These are phyloP conservation scores for Jacaranda copaia DNA, from an alignment of 257 asterid genomes.

Conservation along the genomic window DNA sequence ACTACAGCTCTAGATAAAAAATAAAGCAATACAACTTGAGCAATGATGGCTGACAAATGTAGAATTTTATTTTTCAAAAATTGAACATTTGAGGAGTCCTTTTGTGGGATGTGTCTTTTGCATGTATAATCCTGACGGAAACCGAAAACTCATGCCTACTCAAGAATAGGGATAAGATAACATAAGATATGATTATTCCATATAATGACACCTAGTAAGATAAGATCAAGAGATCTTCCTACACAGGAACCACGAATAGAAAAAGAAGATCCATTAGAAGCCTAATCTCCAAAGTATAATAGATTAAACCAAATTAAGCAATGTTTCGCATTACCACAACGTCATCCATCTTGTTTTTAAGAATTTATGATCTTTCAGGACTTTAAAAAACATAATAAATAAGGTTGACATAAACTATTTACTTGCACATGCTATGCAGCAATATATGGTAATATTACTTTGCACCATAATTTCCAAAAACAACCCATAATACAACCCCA, in stretches of 20 bases:
- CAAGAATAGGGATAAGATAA: slow-evolving; percentile 25
- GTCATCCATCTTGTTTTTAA: background rate
- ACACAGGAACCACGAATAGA: background rate
- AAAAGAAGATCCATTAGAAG: background rate
- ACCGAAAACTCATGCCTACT: slow-evolving; percentile 5
- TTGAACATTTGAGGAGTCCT: background rate
- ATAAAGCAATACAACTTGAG: slow-evolving; percentile 20
- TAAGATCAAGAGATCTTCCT: slow-evolving; percentile 21
- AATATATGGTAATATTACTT: slow-evolving; percentile 6
- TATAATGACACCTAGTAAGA: background rate
- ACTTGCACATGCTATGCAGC: background rate
- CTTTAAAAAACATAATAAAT: background rate
- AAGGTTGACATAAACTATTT: background rate
- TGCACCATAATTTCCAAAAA: background rate
- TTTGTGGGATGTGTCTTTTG: slow-evolving; percentile 14
- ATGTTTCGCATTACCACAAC: background rate
- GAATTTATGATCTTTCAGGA: background rate
- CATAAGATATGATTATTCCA: slow-evolving; percentile 4
- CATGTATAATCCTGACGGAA: background rate
- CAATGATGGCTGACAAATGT: background rate
- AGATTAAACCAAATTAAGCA: background rate
- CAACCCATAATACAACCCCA: background rate
- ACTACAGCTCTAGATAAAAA: background rate
- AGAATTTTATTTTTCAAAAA: background rate
- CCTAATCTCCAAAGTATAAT: slow-evolving; percentile 3